These are phyloP conservation scores for Obba rivulosa DNA, from an alignment of 768 basidiomycete species.

Conservation along the genomic window DNA sequence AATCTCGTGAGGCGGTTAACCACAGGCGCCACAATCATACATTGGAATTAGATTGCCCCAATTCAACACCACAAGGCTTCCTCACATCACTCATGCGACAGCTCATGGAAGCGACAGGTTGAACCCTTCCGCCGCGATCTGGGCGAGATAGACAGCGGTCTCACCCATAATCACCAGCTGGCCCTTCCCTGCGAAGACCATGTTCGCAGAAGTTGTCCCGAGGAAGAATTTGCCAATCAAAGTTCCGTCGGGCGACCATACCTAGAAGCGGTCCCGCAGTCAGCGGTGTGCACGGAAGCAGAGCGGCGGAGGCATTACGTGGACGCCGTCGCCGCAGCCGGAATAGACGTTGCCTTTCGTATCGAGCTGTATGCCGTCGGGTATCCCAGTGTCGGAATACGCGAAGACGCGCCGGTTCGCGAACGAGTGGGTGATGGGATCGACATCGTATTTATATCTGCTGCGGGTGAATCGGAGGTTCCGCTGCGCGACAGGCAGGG, in stretches of 20 bases:
- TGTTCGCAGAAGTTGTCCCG: slow-evolving; percentile 29
- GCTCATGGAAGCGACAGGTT: slow-evolving; percentile 24
- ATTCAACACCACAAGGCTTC: too few relatives aligned
- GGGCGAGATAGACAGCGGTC: slow-evolving; percentile 32
- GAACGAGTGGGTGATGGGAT: slow-evolving; percentile 47
- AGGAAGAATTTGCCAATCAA: slow-evolving; percentile 65
- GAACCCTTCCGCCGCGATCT: slow-evolving; percentile 29
- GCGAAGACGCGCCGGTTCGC: slow-evolving; percentile 62
- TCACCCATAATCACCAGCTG: slow-evolving; percentile 36
- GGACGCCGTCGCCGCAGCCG: slow-evolving; percentile 64
- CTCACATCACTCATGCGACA: neutral
- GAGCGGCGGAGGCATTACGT: slow-evolving; percentile 29
- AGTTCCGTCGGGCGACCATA: slow-evolving; percentile 49
- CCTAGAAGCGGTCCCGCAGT: slow-evolving; percentile 23
- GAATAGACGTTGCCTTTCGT: slow-evolving; percentile 59
- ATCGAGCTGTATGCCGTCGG: slow-evolving; percentile 67
- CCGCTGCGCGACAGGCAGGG: neutral
- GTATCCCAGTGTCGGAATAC: slow-evolving; percentile 57
- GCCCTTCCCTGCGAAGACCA: slow-evolving; percentile 36
- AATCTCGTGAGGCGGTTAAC: too few relatives aligned
- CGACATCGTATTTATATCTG: slow-evolving; percentile 69
- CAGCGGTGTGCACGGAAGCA: neutral
- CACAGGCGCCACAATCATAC: too few relatives aligned
- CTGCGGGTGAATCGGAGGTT: neutral
- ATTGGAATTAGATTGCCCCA: too few relatives aligned